phyloP scores from a whole-genome alignment of 805 yeast genomes.

The Ogataea polymorpha region DNA sequence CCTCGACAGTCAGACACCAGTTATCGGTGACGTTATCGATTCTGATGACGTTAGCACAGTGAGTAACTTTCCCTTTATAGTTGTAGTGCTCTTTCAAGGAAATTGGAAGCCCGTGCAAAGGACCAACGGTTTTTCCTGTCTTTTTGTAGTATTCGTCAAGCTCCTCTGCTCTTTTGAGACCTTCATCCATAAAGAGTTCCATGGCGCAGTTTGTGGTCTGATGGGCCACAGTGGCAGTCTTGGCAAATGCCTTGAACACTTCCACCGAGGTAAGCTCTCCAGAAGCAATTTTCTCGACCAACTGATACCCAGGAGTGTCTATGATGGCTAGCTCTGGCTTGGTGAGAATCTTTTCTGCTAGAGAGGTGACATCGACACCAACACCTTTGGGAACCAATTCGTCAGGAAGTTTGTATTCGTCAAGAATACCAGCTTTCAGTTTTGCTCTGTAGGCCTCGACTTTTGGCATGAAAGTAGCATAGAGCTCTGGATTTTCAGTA shows the following conservation, averaged over 20 bases:
- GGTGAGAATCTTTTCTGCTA: slow-evolving; percentile 33
- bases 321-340: slow-evolving; percentile 42
- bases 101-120: slow-evolving; percentile 62
- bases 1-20: slow-evolving; percentile 40
- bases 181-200: slow-evolving; percentile 46
- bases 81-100: slow-evolving; percentile 58
- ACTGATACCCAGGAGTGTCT: slow-evolving; percentile 34
- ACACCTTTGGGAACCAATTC: slow-evolving; percentile 13
- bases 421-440: slow-evolving; percentile 27
- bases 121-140: slow-evolving; percentile 49
- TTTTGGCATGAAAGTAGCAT: slow-evolving; percentile 33
- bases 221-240: slow-evolving; percentile 47
- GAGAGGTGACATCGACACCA: slow-evolving; percentile 26
- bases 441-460: slow-evolving; percentile 31
- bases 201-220: slow-evolving; percentile 48
- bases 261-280: too few relatives aligned
- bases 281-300: slow-evolving; percentile 37
- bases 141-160: slow-evolving; percentile 47
- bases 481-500: slow-evolving; percentile 23
- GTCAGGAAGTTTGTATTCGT: slow-evolving; percentile 25
- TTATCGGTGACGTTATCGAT: too few relatives aligned
- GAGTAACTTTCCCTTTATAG: slow-evolving; percentile 49
- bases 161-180: slow-evolving; percentile 45
- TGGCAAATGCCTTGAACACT: slow-evolving; percentile 45
- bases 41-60: slow-evolving; percentile 44